Base-by-base conservation (phyloP, 2,329 filamentous ascomycete genomes). In the Trichoderma koningii region DNA sequence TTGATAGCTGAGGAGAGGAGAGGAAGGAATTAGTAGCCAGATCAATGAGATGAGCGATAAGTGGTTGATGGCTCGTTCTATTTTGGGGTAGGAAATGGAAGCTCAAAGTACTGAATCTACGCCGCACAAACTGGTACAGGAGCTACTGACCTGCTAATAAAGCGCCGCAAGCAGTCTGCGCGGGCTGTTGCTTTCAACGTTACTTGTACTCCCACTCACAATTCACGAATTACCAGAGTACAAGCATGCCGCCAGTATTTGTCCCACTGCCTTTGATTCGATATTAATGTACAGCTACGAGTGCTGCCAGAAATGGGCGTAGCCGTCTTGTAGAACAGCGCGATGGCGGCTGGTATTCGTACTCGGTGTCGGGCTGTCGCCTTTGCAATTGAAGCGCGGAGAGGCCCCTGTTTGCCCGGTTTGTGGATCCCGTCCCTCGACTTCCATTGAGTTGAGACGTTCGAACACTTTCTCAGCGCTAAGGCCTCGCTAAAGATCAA, bases 31-130 rank as follows among this genome's bases (percentile, higher is more conserved):
- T 17, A 30, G 4, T 17, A 30, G 21, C 28, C 19, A 45, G 42
- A 21, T 21, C n/a, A 56, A n/a, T 28, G 23, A 26, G 28, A 5
- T 30, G 28, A 30, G 28, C 28, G 23, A 30, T n/a, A 26, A 19
- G 34, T 38, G 41, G 21, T 12, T 17, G 55, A 6, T 19, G 41
- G 7, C 48, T 28, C 50, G 23, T 38, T 14, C 34, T 23, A 12
- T 15, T 51, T 53, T 45, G 38, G 61, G 61, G 34, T 38, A 52
- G 61, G 51, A 45, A 56, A 38, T 63, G 26, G 59, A 59, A 19
- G 50, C 59, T 63, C 50, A 55, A 63, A 61, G 64, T 52, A 66
- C 59, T 66, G 59, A 61, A 66, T 66, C 64, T 66, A 66, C 64
- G 64, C 56, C 64, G 64, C 56, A 66, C 59, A 66, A 66, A 63